Evolutionary conservation across 495 filamentous ascomycete genomes (phyloP), one percentile per base, ranked within the genome.

Genomic region (Daldinia grandis): DNA sequence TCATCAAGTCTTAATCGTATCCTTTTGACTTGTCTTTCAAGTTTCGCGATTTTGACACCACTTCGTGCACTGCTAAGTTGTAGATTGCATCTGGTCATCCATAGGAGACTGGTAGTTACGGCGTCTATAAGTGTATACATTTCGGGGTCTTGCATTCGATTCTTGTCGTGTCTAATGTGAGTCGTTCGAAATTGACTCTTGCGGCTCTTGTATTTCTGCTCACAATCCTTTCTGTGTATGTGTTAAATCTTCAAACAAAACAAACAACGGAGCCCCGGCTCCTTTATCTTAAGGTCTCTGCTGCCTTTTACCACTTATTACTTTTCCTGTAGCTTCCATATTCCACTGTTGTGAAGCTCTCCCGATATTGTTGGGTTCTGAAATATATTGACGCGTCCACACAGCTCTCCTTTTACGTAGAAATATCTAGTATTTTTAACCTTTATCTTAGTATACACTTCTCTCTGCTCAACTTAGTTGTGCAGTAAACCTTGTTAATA

Each of bases 231-330:
- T 35, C 33, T 14, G 33, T 35, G 12, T 14, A 4, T 35, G 33
- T 35, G 33, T 35, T 35, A 35, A 35, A 35, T 35, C 10, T 35
- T 5, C 4, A 4, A 12, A 35, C 3, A 1, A 14, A 35, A 35
- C 12, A 35, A 14, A 5, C 19, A 35, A 27, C 7, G 59, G 35
- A 58, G n/a, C 17, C 35, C 17, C 35, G 21, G 49, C 30, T 58
- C 64, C 54, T 68, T 67, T 68, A 72, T 68, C 5, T 68, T 21
- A 2, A 51, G n/a, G 17, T 51, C 37, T 68, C 57, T 64, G 19
- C 47, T 61, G 17, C 27, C 28, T 61, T 31, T 19, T 8, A 47
- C 21, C 7, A 27, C 19, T 1, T 55, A 7, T 6, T 67, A 27
- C 4, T 64, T 37, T 60, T 66, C 58, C 3, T 10, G 42, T 40